Evolutionary conservation across 2,329 filamentous ascomycete species (phyloP), one percentile per base, ranked within the genome.

Genomic region (Trichoderma guizhouense): DNA sequence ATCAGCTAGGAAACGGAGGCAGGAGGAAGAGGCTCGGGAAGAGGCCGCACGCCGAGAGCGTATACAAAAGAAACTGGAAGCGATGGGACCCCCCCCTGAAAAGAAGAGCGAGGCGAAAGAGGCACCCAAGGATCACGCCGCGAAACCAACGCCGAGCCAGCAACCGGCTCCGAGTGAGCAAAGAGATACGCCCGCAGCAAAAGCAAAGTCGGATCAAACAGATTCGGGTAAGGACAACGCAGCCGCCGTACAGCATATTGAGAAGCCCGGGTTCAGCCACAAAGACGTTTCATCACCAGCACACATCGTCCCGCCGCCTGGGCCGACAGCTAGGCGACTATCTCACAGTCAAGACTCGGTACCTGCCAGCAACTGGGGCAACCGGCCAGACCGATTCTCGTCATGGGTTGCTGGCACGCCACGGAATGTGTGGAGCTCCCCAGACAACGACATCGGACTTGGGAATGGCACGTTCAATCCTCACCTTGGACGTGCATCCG

Each of bases 401-500:
- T 81, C 85, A 1, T 90, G 89, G 88, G 82, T 82, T 32, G 77
- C 82, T 32, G 78, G 79, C 24, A 78, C 82, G 47, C 79, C 84
- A 14, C 84, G 87, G 62, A 93, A 91, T 77, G 91, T 94, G 21
- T 95, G 92, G 92, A 92, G 90, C 21, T 89, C 91, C 57, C 91
- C 90, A n/a, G 89, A 89, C 69, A 91, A 88, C 76, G 90, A 93
- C 75, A 87, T 90, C 69, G 90, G 89, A 12, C 89, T 95, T 24
- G 92, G 92, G 4, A 95, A 95, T 79, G 92, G 92, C 57, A 93
- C 92, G 0, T 95, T 95, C 77, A 89, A 88, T 71, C 85, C 88
- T 14, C 88, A 90, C 75, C 84, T 91, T 66, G 86, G 85, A 32
- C 83, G 84, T 58, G 79, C 85, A 21, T 81, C 86, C 14, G 82